Conservation (phyloP, 345 rosid species). For the Aquilaria sinensis region DNA sequence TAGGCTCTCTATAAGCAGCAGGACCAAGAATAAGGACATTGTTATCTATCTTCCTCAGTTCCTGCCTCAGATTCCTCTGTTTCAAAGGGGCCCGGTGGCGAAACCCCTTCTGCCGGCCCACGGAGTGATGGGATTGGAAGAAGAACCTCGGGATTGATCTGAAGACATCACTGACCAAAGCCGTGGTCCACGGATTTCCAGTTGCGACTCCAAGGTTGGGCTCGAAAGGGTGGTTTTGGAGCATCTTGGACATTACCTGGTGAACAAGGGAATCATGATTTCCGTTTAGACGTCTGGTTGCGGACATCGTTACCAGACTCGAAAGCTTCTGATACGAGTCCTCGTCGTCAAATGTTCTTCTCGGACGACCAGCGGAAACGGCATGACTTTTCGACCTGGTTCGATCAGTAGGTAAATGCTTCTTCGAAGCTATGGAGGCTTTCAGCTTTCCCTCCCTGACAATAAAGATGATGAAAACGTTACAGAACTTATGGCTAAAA, state of each 20-base stretch:
- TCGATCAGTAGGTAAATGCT: too few relatives aligned
- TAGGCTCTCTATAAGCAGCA: slow-evolving; percentile 66
- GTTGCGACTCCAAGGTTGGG: slow-evolving; percentile 40
- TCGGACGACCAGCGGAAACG: too few relatives aligned
- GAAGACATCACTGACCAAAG: slow-evolving; percentile 49
- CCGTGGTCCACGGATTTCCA: slow-evolving; percentile 28
- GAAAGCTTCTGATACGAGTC: too few relatives aligned
- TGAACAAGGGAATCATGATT: slow-evolving; percentile 15
- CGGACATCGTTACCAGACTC: slow-evolving; percentile 13
- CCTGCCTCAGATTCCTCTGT: slow-evolving; percentile 50
- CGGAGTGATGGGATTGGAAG: slow-evolving; percentile 67
- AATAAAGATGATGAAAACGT: too few relatives aligned
- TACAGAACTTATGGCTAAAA: too few relatives aligned
- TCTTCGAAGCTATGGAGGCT: too few relatives aligned
- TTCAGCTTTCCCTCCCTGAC: too few relatives aligned
- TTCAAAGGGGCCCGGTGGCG: slow-evolving; percentile 75
- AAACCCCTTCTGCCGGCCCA: slow-evolving; percentile 62
- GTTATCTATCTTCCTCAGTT: slow-evolving; percentile 25
- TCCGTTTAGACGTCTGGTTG: slow-evolving; percentile 16
- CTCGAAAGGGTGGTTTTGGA: slow-evolving; percentile 63
- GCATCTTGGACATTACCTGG: slow-evolving; percentile 44
- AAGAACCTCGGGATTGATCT: slow-evolving; percentile 63
- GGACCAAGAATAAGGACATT: slow-evolving; percentile 55
- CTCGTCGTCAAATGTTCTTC: too few relatives aligned
- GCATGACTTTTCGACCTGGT: too few relatives aligned